These are phyloP conservation scores for Pseudotulostoma volvatum DNA, from an alignment of 495 filamentous ascomycete species.

Conservation along the genomic window DNA sequence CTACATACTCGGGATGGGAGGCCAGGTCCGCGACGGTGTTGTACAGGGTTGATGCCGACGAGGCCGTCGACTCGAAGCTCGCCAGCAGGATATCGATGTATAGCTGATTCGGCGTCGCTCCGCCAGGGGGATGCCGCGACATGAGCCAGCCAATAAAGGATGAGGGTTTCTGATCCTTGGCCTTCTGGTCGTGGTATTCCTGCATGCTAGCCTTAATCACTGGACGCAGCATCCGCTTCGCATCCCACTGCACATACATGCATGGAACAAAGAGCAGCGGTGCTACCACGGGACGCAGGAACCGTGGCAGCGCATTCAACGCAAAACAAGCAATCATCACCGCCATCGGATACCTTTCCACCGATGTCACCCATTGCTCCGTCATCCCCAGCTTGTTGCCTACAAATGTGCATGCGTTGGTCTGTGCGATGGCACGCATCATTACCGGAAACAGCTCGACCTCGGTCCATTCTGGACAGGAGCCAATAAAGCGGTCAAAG, in stretches of 20 bases:
- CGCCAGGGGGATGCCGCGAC: slow-evolving; percentile 31
- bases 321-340: background rate
- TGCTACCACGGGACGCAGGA: slow-evolving; percentile 6
- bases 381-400: too few relatives aligned
- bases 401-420: background rate
- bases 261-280: background rate
- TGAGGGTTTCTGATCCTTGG: slow-evolving; percentile 9
- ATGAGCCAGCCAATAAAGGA: slow-evolving; percentile 18
- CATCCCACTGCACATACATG: too few relatives aligned
- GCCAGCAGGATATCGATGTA: too few relatives aligned
- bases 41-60: too few relatives aligned
- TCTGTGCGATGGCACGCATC: background rate
- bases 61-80: too few relatives aligned
- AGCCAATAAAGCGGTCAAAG: too few relatives aligned
- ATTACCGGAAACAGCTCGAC: too few relatives aligned
- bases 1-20: slow-evolving; percentile 20
- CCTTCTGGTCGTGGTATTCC: slow-evolving; percentile 3
- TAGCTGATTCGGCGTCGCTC: too few relatives aligned
- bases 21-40: slow-evolving; percentile 22
- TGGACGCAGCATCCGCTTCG: background rate
- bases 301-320: slow-evolving; percentile 24
- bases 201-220: background rate
- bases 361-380: too few relatives aligned
- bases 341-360: background rate
- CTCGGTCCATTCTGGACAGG: too few relatives aligned